Percentiles rank a stretch among this genome's conserved stretches.
phyloP scores from a whole-genome alignment of 83 land plant genomes.

The Larix sibirica region DNA sequence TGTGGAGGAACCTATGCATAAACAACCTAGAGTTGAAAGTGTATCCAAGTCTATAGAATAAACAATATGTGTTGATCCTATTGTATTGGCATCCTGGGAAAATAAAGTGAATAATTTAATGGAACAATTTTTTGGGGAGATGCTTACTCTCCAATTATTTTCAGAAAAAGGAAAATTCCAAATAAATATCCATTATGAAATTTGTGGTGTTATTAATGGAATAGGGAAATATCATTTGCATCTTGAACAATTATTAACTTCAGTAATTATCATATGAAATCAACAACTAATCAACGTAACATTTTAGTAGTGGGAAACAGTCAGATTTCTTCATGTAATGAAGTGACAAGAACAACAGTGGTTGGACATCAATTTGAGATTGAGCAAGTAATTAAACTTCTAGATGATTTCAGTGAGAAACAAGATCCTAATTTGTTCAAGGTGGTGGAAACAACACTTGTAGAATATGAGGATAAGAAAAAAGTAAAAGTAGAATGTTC shows the following conservation, averaged over 20 bases:
- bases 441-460: not conserved
- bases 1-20: not conserved
- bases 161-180: not conserved
- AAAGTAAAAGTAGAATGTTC: too few relatives aligned
- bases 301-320: too few relatives aligned
- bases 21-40: not conserved
- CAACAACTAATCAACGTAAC: too few relatives aligned
- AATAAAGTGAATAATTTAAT: not conserved
- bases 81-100: not conserved
- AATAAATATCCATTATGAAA: not conserved
- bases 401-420: not conserved
- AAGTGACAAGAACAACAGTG: not conserved
- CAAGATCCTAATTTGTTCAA: not conserved
- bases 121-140: not conserved
- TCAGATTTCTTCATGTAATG: too few relatives aligned
- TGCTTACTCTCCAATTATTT: not conserved
- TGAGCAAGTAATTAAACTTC: not conserved
- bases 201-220: not conserved
- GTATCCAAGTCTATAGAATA: not conserved
- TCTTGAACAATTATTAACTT: not conserved
- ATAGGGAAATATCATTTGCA: not conserved
- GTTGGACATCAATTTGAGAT: not conserved
- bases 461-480: too few relatives aligned
- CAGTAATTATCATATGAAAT: not conserved
- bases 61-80: not conserved